Evolutionary conservation across 1,284 basidiomycete species (phyloP).

Genomic region (Sporisorium graminicola): DNA sequence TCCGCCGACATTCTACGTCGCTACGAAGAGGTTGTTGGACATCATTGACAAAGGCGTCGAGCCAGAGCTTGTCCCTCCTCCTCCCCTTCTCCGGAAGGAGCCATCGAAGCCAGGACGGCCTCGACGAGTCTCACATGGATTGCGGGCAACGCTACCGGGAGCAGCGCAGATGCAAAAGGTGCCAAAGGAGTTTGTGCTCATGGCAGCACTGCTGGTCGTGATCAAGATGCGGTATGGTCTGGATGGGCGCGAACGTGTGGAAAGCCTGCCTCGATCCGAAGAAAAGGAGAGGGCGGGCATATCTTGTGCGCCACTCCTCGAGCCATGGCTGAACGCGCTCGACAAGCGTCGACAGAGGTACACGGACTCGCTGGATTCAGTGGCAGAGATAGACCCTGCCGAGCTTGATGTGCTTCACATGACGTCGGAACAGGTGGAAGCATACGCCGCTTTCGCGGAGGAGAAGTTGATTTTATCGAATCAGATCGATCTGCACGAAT

Average conservation of each 20-base stretch:
- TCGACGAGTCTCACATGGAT: too few relatives aligned
- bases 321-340: constrained; percentile 31
- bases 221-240: constrained; percentile 66
- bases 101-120: too few relatives aligned
- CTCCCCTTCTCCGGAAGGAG: neutral
- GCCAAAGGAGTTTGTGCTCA: constrained; percentile 81
- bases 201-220: constrained; percentile 72
- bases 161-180: constrained; percentile 72
- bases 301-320: constrained; percentile 37
- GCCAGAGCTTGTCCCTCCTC: constrained; percentile 74
- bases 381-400: constrained; percentile 74
- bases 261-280: neutral
- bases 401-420: constrained; percentile 75
- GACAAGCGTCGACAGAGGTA: constrained; percentile 23
- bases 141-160: constrained; percentile 15
- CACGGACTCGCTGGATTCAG: constrained; percentile 60
- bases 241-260: constrained; percentile 53
- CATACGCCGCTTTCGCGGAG: constrained; percentile 79
- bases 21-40: constrained; percentile 43
- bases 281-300: neutral
- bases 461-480: constrained; percentile 71
- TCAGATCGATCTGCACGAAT: constrained; percentile 41
- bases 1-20: constrained; percentile 74
- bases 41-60: constrained; percentile 24
- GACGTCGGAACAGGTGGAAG: constrained; percentile 75